Base-by-base conservation (phyloP, 805 yeast genomes). In the Pichia paraexigua region DNA sequence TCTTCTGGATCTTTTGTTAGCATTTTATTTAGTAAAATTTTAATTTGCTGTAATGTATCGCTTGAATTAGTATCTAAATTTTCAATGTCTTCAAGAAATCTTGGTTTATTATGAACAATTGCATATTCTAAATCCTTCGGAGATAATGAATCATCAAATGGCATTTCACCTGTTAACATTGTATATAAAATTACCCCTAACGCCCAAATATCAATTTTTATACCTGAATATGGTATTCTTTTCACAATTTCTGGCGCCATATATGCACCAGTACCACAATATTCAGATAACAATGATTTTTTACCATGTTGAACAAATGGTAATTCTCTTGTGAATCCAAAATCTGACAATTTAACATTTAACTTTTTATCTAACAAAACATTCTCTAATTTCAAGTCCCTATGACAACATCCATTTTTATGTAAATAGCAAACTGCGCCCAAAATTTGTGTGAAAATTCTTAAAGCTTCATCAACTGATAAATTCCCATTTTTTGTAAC, bases 351-450 rank as follows among this genome's bases (percentile, higher is more conserved):
- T 64, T 90, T 90, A 21, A 87, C 80, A 45, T 81, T 73, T 24
- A 79, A 69, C 52, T 75, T 73, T 57, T 75, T 74, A 61, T 79
- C 85, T 63, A 74, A 66, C 44, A 92, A 70, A 48, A 92, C 85
- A 61, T 92, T 92, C 65, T 94, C 98, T 0, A 97, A 97, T 67
- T 92, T 92, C 58, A 92, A 80, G 64, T 92, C 99, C 54, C 98
- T 76, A 63, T 92, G 99, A 28, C 94, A 87, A 46, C 94, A 82
- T 56, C 85, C 81, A 60, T 83, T 87, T 42, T 78, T 71, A 67
- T 92, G 98, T 57, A 94, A 71, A 63, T 90, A 88, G 15, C 73
- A 68, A 43, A 92, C 76, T 0, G 96, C 97, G 15, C 83, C 79
- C 8, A 77, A 74, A 0, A 86, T 74, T 64, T 86, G 94, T 11